These are phyloP conservation scores for Kodamaea hsintzibuensis DNA, from an alignment of 805 yeast genomes.

Conservation along the genomic window DNA sequence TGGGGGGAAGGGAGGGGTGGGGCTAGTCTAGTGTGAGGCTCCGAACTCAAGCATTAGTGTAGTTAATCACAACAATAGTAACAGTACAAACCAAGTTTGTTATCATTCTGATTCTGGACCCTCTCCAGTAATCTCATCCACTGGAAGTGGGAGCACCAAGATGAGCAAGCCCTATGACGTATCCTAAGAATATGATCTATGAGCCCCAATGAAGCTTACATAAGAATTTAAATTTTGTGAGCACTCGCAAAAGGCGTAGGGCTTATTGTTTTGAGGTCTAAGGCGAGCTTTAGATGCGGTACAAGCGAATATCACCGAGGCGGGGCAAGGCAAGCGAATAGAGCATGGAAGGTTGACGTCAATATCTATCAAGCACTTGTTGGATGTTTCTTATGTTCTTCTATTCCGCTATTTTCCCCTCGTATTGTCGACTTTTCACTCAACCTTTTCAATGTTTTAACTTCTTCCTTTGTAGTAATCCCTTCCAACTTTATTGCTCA, in stretches of 20 bases:
- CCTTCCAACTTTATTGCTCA: no score
- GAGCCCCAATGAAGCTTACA: not conserved
- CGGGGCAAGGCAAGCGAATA: not conserved
- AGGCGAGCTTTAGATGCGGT: conserved; percentile 1
- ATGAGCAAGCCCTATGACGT: not conserved
- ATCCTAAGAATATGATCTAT: not conserved
- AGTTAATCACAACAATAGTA: no score
- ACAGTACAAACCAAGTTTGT: no score
- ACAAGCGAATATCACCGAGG: not conserved
- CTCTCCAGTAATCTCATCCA: no score
- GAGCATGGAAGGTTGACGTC: not conserved
- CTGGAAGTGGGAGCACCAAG: not conserved
- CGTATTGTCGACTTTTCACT: no score
- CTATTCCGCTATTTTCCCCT: no score
- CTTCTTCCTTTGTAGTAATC: no score
- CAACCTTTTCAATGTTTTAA: no score
- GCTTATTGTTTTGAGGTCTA: not conserved
- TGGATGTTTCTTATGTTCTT: not conserved
- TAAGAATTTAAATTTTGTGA: not conserved
- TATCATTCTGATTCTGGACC: no score
- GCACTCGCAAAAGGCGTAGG: not conserved
- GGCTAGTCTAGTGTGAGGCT: no score
- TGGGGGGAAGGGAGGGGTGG: no score
- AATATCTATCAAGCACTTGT: not conserved
- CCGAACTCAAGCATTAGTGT: no score